A percentile compares a stretch with the other conserved stretches of the same genome.
Evolutionary conservation across 2,329 filamentous ascomycete species (phyloP).

Genomic region (Exophiala lecanii-corni): DNA sequence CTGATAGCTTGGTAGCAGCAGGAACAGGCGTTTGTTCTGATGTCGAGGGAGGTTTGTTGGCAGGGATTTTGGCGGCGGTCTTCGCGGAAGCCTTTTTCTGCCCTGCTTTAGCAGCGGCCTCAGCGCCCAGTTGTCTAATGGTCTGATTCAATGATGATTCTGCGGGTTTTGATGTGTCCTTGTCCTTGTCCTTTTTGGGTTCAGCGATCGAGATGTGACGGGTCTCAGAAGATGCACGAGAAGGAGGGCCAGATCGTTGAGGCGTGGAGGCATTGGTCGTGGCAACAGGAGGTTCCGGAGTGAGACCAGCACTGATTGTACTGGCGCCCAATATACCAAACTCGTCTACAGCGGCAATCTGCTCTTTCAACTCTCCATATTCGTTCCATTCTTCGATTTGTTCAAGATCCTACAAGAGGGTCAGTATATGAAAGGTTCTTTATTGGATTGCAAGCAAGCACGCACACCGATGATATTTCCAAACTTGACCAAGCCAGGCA

Average conservation of each 20-base stretch:
- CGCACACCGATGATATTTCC: conserved; percentile 79
- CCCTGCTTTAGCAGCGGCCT: conserved; percentile 31
- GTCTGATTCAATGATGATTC: conserved; percentile 36
- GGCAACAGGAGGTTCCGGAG: conserved; percentile 18
- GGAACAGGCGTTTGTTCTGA: conserved; percentile 12
- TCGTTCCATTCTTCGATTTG: conserved; percentile 99
- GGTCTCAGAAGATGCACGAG: conserved; percentile 28
- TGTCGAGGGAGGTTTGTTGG: conserved; percentile 10
- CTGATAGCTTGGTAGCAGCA: conserved; percentile 13
- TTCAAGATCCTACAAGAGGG: conserved; percentile 66
- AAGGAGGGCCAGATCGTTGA: conserved; percentile 39
- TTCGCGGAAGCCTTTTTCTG: conserved; percentile 23
- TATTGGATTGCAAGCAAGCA: conserved; percentile 26
- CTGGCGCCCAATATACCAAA: conserved; percentile 20
- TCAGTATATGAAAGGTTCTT: conserved; percentile 8
- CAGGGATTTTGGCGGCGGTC: conserved; percentile 13
- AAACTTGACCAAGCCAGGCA: conserved; percentile 84
- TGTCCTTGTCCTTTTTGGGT: conserved; percentile 17
- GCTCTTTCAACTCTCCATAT: conserved; percentile 87
- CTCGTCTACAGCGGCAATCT: conserved; percentile 53
- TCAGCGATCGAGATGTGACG: conserved; percentile 23
- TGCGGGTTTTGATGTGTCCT: conserved; percentile 11
- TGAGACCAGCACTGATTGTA: conserved; percentile 2
- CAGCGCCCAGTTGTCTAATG: conserved; percentile 41
- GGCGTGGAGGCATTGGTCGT: conserved; percentile 33